Evolutionary conservation across 2,329 filamentous ascomycete genomes (phyloP), one percentile per base, ranked within the genome.

Genomic region (Camillea tinctor): DNA sequence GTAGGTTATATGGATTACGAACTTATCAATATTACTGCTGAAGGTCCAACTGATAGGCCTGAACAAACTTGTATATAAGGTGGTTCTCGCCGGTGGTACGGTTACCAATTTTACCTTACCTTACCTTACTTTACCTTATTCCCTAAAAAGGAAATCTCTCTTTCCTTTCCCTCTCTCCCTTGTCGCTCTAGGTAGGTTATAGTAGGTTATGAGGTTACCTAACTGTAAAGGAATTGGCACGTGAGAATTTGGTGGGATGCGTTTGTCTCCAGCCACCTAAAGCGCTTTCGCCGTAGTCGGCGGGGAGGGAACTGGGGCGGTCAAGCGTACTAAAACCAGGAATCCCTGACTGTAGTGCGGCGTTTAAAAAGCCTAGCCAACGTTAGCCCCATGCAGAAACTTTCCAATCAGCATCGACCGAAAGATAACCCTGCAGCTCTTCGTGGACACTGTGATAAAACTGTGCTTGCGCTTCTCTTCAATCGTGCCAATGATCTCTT

Each of bases 361-460:
- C 36, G 36, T 44, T 44, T 44, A 44, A 44, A 44, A 44, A n/a
- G 36, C 36, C 36, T 44, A 5, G 60, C 59, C 54, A 53, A 58
- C 64, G 61, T 65, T 63, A 64, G 66, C 59, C n/a, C 21, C 20
- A 55, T 49, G 20, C 19, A n/a, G 22, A 40, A 11, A n/a, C n/a
- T 44, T 26, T 59, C 68, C 69, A 71, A 70, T 70, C 66, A 70
- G 55, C 50, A 52, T 24, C 11, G 60, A 57, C 66, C 54, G 54
- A 66, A 65, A 71, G 69, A 71, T 71, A 71, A 71, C 66, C 66
- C 63, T 69, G 68, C 68, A 70, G 68, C 59, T n/a, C n/a, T 66
- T 57, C 53, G 52, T 58, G 60, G 56, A 64, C 68, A 71, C 69
- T 71, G 69, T 71, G 64, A 59, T 58, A 57, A 62, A 58, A 70